Base-by-base conservation (phyloP, 805 yeast genomes). In the Candida sithepensis region DNA sequence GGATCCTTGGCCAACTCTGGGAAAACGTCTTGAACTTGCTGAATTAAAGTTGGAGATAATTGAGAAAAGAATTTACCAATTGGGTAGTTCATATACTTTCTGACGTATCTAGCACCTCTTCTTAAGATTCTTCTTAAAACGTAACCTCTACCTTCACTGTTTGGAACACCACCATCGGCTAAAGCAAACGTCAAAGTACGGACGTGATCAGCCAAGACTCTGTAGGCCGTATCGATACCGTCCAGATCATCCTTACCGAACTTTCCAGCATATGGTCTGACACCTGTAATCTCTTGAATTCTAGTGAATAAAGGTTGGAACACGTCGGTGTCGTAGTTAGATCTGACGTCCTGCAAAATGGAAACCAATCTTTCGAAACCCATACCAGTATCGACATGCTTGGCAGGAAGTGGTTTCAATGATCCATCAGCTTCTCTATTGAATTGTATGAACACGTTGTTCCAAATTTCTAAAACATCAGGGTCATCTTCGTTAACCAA, bases 81-180 rank as follows among this genome's bases (percentile, higher is more conserved):
- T 54, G 96, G 97, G 63, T 88, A 92, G 69, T 88, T 83, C 86
- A 94, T 83, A 73, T 94, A 91, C 73, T 94, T 94, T 70, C 98
- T 85, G 40, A 85, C 97, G 63, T 88, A 94, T 70, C 99, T 85
- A 36, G 97, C 88, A 63, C 99, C 99, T 76, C 99, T 86, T 76
- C 99, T 86, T 63, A 94, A 75, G 58, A 94, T 91, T 75, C 99
- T 86, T 74, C 99, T 85, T 67, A 94, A 74, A 39, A 94, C 99
- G 64, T 94, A 94, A 60, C 99, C 99, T 73, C 99, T 85, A 60
- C 99, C 99, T 66, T 94, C 99, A 64, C 91, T 94, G 72, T 94
- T 94, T 64, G 99, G 99, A 48, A 94, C 97, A 64, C 99, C 99
- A 63, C 99, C 99, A 68, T 94, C 99, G 36, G 96, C 88, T 50